phyloP scores from a whole-genome alignment of 164 flowering plant species.

The Pachysandra terminalis region DNA sequence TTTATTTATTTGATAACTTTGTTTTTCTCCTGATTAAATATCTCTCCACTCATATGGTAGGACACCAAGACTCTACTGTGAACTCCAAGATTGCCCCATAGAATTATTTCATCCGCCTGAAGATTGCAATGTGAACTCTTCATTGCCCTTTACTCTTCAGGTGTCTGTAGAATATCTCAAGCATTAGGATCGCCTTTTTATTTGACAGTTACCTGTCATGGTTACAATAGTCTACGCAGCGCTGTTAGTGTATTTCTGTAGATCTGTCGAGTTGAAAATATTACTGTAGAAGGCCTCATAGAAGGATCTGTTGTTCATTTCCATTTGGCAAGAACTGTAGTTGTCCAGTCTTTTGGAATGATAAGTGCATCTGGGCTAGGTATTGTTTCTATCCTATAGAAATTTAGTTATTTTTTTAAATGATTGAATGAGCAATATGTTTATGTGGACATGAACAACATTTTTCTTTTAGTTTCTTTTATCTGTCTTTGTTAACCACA shows the following conservation, averaged over 20 bases:
- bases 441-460: not conserved
- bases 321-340: conserved; percentile 73
- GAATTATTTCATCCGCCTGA: conserved; percentile 95
- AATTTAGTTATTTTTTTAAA: no score
- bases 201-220: conserved; percentile 7
- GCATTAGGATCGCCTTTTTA: not conserved
- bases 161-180: conserved; percentile 21
- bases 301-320: conserved; percentile 89
- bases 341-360: conserved; percentile 55
- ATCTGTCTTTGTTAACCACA: not conserved
- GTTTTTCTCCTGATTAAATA: conserved; percentile 5
- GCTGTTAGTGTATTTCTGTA: conserved; percentile 27
- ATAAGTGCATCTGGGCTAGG: conserved; percentile 80
- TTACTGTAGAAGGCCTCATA: conserved; percentile 63
- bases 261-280: conserved; percentile 92
- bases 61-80: conserved; percentile 67
- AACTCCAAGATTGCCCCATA: conserved; percentile 61
- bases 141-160: conserved; percentile 92
- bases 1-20: no score
- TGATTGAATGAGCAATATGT: not conserved
- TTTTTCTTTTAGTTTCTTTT: not conserved
- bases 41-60: no score
- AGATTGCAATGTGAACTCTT: conserved; percentile 93
- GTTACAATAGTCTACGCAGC: conserved; percentile 1
- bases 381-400: conserved; percentile 22